Percentiles rank a stretch among this genome's conserved stretches.
phyloP scores from a whole-genome alignment of 257 asterid species.

The Penstemon davidsonii region DNA sequence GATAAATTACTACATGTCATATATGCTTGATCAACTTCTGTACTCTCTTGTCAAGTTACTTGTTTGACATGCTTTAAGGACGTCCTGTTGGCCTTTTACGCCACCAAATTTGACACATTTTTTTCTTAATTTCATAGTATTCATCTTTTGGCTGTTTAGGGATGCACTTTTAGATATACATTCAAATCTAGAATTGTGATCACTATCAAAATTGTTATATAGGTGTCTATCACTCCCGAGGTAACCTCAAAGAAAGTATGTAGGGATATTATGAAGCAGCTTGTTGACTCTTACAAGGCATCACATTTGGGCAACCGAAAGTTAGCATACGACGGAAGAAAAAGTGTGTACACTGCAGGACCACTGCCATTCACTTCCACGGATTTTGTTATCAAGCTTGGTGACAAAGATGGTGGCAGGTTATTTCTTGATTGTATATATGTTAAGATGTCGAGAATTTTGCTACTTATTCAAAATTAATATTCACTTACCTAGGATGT shows the following conservation, averaged over 20 bases:
- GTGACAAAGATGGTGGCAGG: conserved; percentile 39
- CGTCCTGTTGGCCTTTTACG: no score
- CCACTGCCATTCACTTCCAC: conserved; percentile 58
- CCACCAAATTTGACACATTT: no score
- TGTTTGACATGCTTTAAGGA: no score
- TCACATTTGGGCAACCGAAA: conserved; percentile 48
- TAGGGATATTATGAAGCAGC: conserved; percentile 38
- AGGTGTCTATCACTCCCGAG: conserved; percentile 75
- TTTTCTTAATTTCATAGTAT: no score
- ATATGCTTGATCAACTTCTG: no score
- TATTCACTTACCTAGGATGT: not conserved
- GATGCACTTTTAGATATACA: no score
- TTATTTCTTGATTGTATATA: not conserved
- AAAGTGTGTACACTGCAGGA: conserved; percentile 72
- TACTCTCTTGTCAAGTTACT: no score
- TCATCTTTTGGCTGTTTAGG: no score
- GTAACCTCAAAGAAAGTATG: conserved; percentile 58
- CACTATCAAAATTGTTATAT: not conserved
- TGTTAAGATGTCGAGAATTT: not conserved
- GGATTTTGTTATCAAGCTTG: conserved; percentile 57
- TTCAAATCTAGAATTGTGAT: no score
- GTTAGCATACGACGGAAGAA: conserved; percentile 77
- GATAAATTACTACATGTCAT: no score
- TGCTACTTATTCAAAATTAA: not conserved
- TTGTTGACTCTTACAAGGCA: conserved; percentile 23